phyloP scores from a whole-genome alignment of 2,329 filamentous ascomycete species.

The Penicillium sclerotiorum region DNA sequence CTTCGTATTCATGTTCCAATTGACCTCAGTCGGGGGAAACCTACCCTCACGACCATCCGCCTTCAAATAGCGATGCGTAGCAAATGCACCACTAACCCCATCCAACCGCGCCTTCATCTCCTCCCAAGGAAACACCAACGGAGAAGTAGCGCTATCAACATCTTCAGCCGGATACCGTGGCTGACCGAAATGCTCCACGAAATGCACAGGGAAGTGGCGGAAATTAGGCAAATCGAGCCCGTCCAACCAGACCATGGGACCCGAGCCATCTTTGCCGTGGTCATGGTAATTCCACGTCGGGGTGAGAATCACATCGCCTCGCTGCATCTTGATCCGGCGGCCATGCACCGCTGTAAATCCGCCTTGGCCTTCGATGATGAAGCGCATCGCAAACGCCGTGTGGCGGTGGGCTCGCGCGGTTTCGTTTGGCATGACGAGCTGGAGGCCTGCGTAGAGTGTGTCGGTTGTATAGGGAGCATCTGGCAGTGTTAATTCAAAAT shows the following conservation, averaged over 20 bases:
- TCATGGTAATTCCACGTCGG: slow-evolving; percentile 64
- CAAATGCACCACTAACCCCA: slow-evolving; percentile 30
- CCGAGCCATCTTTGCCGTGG: slow-evolving; percentile 59
- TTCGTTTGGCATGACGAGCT: slow-evolving; percentile 60
- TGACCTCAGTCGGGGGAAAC: not conserved
- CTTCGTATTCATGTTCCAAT: too few species aligned
- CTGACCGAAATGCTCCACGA: slow-evolving; percentile 55
- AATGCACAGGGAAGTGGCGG: slow-evolving; percentile 55
- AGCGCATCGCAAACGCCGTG: slow-evolving; percentile 59
- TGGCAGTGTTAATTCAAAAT: not conserved
- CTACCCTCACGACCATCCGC: slow-evolving; percentile 39
- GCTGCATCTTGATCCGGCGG: slow-evolving; percentile 53
- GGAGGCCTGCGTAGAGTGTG: slow-evolving; percentile 60
- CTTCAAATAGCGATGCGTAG: slow-evolving; percentile 36
- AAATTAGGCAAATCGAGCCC: slow-evolving; percentile 59
- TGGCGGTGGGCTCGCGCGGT: slow-evolving; percentile 59
- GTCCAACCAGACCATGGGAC: slow-evolving; percentile 62
- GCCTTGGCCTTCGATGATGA: slow-evolving; percentile 59
- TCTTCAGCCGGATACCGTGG: slow-evolving; percentile 54
- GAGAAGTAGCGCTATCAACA: slow-evolving; percentile 43
- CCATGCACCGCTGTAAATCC: slow-evolving; percentile 63
- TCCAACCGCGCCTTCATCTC: slow-evolving; percentile 51
- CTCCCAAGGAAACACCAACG: slow-evolving; percentile 54
- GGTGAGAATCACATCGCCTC: slow-evolving; percentile 60
- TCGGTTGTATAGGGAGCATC: slow-evolving; percentile 60